phyloP scores from a whole-genome alignment of 2,329 filamentous ascomycete genomes.

The Alternaria metachromatica region DNA sequence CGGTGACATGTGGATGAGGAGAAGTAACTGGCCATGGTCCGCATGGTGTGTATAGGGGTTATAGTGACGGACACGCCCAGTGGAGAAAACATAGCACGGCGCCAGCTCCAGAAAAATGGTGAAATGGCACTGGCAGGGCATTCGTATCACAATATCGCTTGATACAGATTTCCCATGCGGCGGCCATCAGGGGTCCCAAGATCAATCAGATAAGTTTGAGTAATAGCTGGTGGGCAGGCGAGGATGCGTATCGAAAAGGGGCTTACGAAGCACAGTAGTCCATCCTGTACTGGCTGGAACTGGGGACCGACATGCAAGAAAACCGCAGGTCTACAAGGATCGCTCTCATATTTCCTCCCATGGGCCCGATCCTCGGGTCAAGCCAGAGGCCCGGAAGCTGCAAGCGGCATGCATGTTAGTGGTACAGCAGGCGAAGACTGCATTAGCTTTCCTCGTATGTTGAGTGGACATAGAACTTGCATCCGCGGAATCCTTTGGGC shows the following conservation, averaged over 20 bases:
- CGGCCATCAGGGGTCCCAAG: neutral
- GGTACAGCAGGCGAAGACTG: neutral
- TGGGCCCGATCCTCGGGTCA: neutral
- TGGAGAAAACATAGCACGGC: neutral
- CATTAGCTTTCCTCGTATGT: neutral
- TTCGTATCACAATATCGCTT: neutral
- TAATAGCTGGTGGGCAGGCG: neutral
- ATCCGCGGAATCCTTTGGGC: neutral
- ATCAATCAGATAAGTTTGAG: neutral
- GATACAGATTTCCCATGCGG: neutral
- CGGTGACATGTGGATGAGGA: neutral
- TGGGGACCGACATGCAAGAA: neutral
- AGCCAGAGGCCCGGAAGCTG: neutral
- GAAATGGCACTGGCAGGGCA: neutral
- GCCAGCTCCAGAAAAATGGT: neutral
- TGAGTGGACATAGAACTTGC: neutral
- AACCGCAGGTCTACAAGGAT: neutral
- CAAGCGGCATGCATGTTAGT: neutral
- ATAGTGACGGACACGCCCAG: neutral
- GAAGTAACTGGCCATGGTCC: neutral
- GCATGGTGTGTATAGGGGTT: neutral
- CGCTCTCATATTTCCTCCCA: neutral
- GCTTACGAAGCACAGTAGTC: neutral
- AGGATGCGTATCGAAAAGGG: neutral
- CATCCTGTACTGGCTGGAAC: neutral